Evolutionary conservation across 108 stramenopile genomes (phyloP).

Genomic region (Nannochloropsis oceanica): DNA sequence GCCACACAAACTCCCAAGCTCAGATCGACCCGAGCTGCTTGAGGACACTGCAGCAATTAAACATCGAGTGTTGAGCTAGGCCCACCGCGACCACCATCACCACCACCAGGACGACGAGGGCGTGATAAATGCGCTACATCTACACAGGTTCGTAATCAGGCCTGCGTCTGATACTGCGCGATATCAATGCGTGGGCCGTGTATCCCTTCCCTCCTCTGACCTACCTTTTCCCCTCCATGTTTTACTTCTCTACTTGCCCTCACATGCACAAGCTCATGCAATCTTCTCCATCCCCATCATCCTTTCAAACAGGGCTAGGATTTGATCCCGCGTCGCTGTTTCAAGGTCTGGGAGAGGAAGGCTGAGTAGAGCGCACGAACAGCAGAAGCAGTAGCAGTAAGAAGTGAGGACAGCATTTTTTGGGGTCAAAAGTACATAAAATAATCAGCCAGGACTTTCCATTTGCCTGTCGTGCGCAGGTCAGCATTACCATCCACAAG

Average conservation of each 20-base stretch:
- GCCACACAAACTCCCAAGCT: too few species aligned
- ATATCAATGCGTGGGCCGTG: not conserved
- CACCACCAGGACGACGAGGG: not conserved
- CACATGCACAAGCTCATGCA: too few species aligned
- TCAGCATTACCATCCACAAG: too few species aligned
- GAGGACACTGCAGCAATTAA: too few species aligned
- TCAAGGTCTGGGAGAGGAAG: not conserved
- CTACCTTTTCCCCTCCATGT: not conserved
- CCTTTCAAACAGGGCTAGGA: not conserved
- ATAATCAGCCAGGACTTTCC: too few species aligned
- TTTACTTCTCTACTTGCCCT: not conserved
- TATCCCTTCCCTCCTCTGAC: not conserved
- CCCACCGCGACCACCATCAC: too few species aligned
- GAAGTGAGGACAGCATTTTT: too few species aligned
- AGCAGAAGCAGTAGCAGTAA: too few species aligned
- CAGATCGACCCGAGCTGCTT: too few species aligned
- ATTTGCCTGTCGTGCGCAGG: too few species aligned
- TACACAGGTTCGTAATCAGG: not conserved
- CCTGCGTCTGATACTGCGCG: not conserved
- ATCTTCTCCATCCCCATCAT: not conserved
- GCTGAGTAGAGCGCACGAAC: not conserved
- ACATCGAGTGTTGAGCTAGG: too few species aligned
- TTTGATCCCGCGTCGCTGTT: not conserved
- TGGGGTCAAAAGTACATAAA: too few species aligned
- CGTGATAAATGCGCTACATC: not conserved